Evolutionary conservation across 2,329 filamentous ascomycete species (phyloP), one percentile per base, ranked within the genome.

Genomic region (Dryadomyces sulphureus): DNA sequence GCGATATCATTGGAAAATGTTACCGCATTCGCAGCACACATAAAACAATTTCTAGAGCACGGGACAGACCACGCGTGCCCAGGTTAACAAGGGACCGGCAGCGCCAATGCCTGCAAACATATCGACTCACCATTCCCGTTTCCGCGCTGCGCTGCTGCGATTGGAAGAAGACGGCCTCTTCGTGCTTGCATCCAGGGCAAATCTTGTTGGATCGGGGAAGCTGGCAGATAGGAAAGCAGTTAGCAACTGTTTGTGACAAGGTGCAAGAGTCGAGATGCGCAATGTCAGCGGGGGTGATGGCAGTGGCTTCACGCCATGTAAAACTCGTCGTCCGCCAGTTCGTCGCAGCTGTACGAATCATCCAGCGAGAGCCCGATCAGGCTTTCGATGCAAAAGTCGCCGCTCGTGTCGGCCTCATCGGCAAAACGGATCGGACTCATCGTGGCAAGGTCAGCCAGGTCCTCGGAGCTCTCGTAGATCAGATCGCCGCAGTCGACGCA

Each of bases 111-210:
- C 21, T 14, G 32, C 41, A 38, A 4, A 32, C 40, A 22, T 19
- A n/a, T 5, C 21, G 2, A 35, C 84, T 72, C 66, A 96, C 92
- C 92, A 98, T 98, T 68, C 92, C 92, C 39, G 92, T 98, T 65
- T 96, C 89, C 42, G 87, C 86, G 55, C 84, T 94, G 65, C 92
- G 84, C 69, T 96, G 89, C 62, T 98, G 92, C 51, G 89, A 95
- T 69, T 98, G 92, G 71, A 98, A 98, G 69, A 94, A 98, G 49
- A 98, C 93, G 40, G 89, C 88, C 66, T 96, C 89, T 55, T 79
- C 78, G 63, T 92, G 84, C 54, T 76, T 74, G 71, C 93, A 98
- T 55, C 72, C 75, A 45, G 88, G 87, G 67, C 92, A 98, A 50
- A 75, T 74, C 66, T 84, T 87, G 62, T 87, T 85, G 57, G 87